These are phyloP conservation scores for Pleurotus djamor DNA, from an alignment of 768 basidiomycete species.

Conservation along the genomic window DNA sequence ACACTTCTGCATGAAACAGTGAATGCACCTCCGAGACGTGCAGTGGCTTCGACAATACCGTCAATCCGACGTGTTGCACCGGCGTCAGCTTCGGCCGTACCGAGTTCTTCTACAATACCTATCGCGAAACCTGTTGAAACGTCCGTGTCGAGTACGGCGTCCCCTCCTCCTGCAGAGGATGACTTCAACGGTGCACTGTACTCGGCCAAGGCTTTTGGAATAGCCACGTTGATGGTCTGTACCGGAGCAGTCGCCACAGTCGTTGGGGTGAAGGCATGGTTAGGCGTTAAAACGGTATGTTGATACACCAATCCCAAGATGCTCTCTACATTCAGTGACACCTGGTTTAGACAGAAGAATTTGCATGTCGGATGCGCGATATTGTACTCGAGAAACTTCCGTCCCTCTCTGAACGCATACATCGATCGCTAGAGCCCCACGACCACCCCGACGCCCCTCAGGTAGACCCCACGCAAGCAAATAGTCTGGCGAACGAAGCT, in stretches of 20 bases:
- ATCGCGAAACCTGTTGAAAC: background rate
- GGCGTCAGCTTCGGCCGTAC: background rate
- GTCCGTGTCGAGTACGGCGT: background rate
- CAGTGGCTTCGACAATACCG: slow-evolving; percentile 8
- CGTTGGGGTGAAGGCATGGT: slow-evolving; percentile 44
- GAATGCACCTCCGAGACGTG: background rate
- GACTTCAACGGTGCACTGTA: slow-evolving; percentile 50
- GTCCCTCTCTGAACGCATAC: slow-evolving; percentile 46
- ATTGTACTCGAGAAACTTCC: slow-evolving; percentile 47
- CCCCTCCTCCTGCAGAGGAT: slow-evolving; percentile 12
- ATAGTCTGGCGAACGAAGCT: slow-evolving; percentile 7
- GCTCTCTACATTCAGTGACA: background rate
- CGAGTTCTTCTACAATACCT: background rate
- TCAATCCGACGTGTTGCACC: background rate
- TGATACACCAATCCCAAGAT: slow-evolving; percentile 3
- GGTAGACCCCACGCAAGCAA: background rate
- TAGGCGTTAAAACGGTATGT: slow-evolving; percentile 59
- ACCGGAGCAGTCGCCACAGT: slow-evolving; percentile 42
- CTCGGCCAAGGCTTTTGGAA: slow-evolving; percentile 60
- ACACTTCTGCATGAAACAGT: background rate
- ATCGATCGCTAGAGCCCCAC: slow-evolving; percentile 34
- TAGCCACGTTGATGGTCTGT: slow-evolving; percentile 61
- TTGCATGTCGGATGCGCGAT: slow-evolving; percentile 54
- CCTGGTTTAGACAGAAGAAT: slow-evolving; percentile 48
- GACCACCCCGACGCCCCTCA: slow-evolving; percentile 22